Conservation (phyloP, 2,329 filamentous ascomycete species). For the Colletotrichum horii region DNA sequence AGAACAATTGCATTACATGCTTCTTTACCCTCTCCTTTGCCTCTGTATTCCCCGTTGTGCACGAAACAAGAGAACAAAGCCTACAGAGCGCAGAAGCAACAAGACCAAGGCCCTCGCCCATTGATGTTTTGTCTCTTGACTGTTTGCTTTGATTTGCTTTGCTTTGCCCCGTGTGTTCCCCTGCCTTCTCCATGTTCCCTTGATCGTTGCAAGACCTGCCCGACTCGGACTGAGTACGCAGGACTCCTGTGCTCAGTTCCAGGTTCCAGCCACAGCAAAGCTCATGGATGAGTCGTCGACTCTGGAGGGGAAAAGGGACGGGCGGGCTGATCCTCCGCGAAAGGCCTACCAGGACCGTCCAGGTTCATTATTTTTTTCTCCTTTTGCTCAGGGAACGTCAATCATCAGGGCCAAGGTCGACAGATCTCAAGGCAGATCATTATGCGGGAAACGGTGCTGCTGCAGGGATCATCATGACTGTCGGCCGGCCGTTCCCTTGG, state of each 20-base stretch:
- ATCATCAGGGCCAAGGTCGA: background rate
- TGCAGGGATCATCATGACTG: conserved; percentile 3
- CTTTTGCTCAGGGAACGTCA: background rate
- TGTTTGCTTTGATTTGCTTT: background rate
- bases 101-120: background rate
- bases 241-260: background rate
- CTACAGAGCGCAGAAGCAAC: background rate
- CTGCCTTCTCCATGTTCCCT: background rate
- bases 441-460: background rate
- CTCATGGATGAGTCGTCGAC: background rate
- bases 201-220: background rate
- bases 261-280: conserved; percentile 4
- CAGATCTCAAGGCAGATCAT: background rate
- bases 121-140: background rate
- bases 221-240: background rate
- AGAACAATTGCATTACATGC: background rate
- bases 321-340: conserved; percentile 4
- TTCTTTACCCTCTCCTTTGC: background rate
- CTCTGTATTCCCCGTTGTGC: background rate
- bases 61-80: background rate
- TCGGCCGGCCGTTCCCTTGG: background rate
- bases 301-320: background rate
- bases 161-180: background rate
- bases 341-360: background rate
- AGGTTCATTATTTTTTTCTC: background rate